Evolutionary conservation across 495 filamentous ascomycete genomes (phyloP).

Genomic region (Beverwykella pulmonaria): DNA sequence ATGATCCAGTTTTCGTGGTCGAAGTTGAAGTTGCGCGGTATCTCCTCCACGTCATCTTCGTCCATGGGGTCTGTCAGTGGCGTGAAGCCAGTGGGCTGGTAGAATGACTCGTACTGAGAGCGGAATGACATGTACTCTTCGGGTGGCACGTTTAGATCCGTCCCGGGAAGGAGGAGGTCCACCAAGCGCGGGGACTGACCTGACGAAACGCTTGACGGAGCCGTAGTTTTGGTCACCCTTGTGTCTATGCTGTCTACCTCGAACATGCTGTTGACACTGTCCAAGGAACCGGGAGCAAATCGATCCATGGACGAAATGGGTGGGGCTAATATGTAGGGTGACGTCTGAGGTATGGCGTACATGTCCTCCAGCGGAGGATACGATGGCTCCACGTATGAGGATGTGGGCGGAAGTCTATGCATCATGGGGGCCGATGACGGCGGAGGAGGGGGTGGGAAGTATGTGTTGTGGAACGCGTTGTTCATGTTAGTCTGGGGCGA

Average conservation of each 20-base stretch:
- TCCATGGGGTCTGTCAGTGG: conserved; percentile 41
- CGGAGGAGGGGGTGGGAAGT: conserved; percentile 12
- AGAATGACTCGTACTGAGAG: conserved; percentile 36
- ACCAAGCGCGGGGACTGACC: conserved; percentile 51
- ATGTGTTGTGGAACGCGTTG: conserved; percentile 10
- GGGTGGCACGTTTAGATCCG: conserved; percentile 48
- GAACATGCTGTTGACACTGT: conserved; percentile 42
- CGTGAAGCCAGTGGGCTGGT: conserved; percentile 30
- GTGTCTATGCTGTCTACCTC: conserved; percentile 41
- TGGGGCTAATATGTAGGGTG: conserved; percentile 23
- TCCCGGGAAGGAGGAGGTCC: conserved; percentile 51
- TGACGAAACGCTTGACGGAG: conserved; percentile 44
- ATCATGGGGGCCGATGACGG: conserved; percentile 8
- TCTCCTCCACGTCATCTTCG: conserved; percentile 63
- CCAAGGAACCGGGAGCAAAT: conserved; percentile 30
- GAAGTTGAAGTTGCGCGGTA: conserved; percentile 53
- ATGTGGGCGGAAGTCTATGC: conserved; percentile 1
- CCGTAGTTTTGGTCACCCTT: conserved; percentile 38
- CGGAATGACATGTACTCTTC: conserved; percentile 43
- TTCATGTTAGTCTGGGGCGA: conserved; percentile 14
- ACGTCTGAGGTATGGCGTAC: conserved; percentile 22
- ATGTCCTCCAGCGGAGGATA: conserved; percentile 12
- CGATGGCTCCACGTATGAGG: conserved; percentile 21
- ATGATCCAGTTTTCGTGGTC: conserved; percentile 48
- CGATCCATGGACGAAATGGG: conserved; percentile 19